phyloP scores from a whole-genome alignment of 2,329 filamentous ascomycete genomes.

The Fusarium algeriense region DNA sequence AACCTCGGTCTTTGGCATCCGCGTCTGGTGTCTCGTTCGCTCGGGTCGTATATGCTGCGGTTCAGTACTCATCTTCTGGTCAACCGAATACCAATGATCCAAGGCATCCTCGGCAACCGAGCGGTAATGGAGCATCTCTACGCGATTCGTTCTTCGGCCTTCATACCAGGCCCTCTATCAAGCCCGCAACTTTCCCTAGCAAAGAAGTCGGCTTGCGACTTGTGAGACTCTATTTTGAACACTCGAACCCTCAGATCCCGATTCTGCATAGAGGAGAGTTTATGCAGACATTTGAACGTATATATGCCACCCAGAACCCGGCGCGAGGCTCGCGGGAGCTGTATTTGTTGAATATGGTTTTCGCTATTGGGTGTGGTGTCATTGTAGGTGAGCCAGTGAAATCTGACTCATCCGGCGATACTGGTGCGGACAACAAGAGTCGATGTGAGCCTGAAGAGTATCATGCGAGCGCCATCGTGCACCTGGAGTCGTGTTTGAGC shows the following conservation, averaged over 20 bases:
- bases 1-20: conserved; percentile 84
- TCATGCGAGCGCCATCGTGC: conserved; percentile 92
- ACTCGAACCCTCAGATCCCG: conserved; percentile 95
- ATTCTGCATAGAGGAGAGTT: conserved; percentile 92
- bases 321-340: conserved; percentile 81
- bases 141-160: conserved; percentile 97
- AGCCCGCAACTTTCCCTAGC: conserved; percentile 85
- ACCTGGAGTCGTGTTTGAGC: conserved; percentile 88
- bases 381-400: conserved; percentile 78
- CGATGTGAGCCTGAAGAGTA: conserved; percentile 91
- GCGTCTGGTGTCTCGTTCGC: conserved; percentile 95
- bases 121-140: conserved; percentile 78
- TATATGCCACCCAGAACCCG: conserved; percentile 77
- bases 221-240: conserved; percentile 90
- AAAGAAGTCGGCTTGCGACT: conserved; percentile 78
- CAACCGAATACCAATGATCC: conserved; percentile 63
- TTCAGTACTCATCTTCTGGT: conserved; percentile 77
- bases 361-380: conserved; percentile 93
- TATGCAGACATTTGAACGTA: conserved; percentile 85
- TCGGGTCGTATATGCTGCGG: conserved; percentile 91
- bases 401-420: conserved; percentile 56
- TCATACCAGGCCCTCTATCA: conserved; percentile 89
- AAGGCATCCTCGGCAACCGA: conserved; percentile 39
- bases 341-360: conserved; percentile 97
- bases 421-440: conserved; percentile 42